phyloP scores from a whole-genome alignment of 495 filamentous ascomycete species.

The Xylaria longipes region DNA sequence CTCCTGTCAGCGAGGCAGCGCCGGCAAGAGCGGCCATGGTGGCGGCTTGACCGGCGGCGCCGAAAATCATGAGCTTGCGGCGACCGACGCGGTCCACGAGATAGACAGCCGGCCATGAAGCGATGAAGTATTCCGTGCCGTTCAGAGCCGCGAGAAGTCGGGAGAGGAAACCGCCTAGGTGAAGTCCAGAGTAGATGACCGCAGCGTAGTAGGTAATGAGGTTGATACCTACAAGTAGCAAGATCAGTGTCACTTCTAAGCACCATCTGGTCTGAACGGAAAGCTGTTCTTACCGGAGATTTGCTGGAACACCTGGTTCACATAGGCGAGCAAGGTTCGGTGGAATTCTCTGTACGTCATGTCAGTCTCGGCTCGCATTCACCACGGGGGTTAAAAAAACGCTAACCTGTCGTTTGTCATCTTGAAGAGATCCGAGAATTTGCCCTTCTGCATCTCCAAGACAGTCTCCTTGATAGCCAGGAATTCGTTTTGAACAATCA shows the following conservation, averaged over 20 bases:
- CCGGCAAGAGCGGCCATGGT: constrained; percentile 73
- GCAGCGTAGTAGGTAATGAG: constrained; percentile 77
- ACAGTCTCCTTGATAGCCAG: constrained; percentile 78
- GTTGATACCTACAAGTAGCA: constrained; percentile 61
- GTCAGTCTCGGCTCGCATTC: constrained; percentile 20
- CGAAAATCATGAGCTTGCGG: constrained; percentile 74
- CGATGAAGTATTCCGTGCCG: constrained; percentile 77
- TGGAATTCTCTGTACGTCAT: constrained; percentile 66
- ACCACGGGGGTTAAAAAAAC: background rate
- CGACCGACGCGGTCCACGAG: constrained; percentile 67
- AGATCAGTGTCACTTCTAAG: background rate
- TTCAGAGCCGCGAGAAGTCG: constrained; percentile 74
- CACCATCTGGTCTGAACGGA: background rate
- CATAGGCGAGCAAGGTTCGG: constrained; percentile 71
- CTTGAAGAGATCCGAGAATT: constrained; percentile 72
- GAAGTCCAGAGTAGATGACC: constrained; percentile 67
- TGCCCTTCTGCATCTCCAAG: constrained; percentile 70
- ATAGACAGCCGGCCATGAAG: constrained; percentile 74
- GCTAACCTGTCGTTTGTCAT: constrained; percentile 65
- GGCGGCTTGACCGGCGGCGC: constrained; percentile 69
- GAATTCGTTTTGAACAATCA: constrained; percentile 67
- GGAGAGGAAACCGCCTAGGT: constrained; percentile 55
- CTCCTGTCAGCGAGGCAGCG: constrained; percentile 37
- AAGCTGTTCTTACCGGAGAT: constrained; percentile 54
- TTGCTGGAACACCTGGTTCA: constrained; percentile 83